Evolutionary conservation across 2,329 filamentous ascomycete species (phyloP), one percentile per base, ranked within the genome.

Genomic region (Calonectria multiphialidica): DNA sequence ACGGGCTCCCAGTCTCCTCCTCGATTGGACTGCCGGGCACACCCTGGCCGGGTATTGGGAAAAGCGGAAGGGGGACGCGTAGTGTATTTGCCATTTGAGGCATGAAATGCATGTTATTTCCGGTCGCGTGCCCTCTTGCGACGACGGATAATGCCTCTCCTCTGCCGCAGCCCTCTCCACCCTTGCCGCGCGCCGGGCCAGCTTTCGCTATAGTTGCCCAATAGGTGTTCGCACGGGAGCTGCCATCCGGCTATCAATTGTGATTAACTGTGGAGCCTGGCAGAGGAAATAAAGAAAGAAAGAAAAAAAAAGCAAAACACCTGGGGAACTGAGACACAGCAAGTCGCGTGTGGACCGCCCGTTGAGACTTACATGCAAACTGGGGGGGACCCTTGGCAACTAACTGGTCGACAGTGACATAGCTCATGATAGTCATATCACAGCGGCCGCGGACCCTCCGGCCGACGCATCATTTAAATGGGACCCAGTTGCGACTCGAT

Each of bases 1-100:
- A 74, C 72, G 71, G 66, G 68, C 66, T 63, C 40, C 45, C 62
- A 71, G 63, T 30, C 35, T 47, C 53, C 55, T 59, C 25, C 40
- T 62, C 68, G 69, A 72, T 73, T 77, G 76, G 76, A 77, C 72
- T 78, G 65, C 70, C 72, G 61, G 71, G 74, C 69, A 69, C 68
- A 72, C 69, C 71, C 68, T 68, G 62, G 40, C 66, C 25, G 16
- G 50, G 13, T 62, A 23, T 49, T 61, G n/a, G 15, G 18, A 40
- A 37, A 66, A 49, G 2, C 23, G 53, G 62, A 50, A 35, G 28
- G 16, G 30, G 45, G 61, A 68, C 70, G 70, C 65, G 65, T 64
- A 66, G 49, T 50, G 49, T 12, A 59, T 59, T 40, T 61, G 55
- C 55, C 37, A 10, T 44, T 42, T 40, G 35, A 44, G 55, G 35